These are phyloP conservation scores for Gossypium turneri DNA, from an alignment of 345 rosid genomes.

Conservation along the genomic window DNA sequence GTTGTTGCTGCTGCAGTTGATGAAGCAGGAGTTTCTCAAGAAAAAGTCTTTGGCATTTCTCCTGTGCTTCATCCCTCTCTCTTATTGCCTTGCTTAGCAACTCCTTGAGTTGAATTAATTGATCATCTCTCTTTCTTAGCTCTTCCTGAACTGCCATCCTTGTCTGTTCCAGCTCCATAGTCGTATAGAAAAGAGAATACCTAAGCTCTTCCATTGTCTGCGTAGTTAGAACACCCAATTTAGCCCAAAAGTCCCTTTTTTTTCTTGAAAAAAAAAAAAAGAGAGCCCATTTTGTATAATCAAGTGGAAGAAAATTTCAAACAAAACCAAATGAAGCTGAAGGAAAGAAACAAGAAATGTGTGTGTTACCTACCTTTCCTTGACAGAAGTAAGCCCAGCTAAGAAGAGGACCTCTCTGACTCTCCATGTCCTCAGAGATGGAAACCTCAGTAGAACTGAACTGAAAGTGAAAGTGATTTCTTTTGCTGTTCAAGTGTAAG, in stretches of 20 bases:
- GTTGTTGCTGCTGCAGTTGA: conserved; percentile 24
- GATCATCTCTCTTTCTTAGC: conserved; percentile 67
- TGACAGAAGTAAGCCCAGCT: conserved; percentile 60
- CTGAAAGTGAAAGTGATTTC: background rate
- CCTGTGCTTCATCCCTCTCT: conserved; percentile 70
- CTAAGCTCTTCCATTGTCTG: conserved; percentile 75
- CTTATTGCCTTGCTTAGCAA: conserved; percentile 46
- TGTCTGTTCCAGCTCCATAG: conserved; percentile 82
- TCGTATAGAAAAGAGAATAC: conserved; percentile 59
- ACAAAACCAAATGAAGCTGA: background rate
- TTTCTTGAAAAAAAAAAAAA: background rate
- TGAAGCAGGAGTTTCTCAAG: conserved; percentile 49
- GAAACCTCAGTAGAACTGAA: background rate
- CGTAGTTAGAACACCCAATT: conserved; percentile 23
- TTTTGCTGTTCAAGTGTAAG: background rate
- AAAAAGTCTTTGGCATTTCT: conserved; percentile 55
- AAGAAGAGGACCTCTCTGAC: conserved; percentile 47
- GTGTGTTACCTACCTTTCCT: conserved; percentile 54
- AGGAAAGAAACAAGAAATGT: background rate
- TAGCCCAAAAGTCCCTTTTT: background rate
- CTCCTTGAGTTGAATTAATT: conserved; percentile 50
- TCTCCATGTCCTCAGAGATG: conserved; percentile 46
- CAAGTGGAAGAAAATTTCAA: background rate
- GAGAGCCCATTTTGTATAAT: background rate
- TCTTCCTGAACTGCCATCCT: conserved; percentile 62